phyloP scores from a whole-genome alignment of 1,284 basidiomycete species.

The Coriolopsis trogii region DNA sequence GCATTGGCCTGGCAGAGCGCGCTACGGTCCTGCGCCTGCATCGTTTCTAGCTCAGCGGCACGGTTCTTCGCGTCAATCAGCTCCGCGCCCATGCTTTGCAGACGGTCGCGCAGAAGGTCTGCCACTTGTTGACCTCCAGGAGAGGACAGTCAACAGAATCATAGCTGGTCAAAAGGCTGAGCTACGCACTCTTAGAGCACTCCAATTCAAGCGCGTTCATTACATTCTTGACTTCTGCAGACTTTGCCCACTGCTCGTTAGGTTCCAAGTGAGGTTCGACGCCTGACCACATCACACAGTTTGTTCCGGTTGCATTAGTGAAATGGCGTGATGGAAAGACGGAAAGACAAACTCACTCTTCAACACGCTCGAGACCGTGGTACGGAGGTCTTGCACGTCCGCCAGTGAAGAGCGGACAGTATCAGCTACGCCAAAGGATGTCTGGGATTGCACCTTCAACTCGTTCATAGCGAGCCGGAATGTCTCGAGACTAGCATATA shows the following conservation, averaged over 20 bases:
- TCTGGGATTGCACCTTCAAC: conserved; percentile 34
- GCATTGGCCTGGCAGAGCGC: conserved; percentile 26
- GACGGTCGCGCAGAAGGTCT: conserved; percentile 39
- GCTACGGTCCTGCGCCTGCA: conserved; percentile 29
- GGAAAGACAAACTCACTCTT: conserved; percentile 18
- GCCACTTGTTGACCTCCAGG: conserved; percentile 37
- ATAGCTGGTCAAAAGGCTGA: neutral
- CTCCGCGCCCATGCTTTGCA: conserved; percentile 36
- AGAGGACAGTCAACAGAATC: neutral
- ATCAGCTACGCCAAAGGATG: conserved; percentile 28
- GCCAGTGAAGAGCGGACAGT: conserved; percentile 31
- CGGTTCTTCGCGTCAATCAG: conserved; percentile 37
- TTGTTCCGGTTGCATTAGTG: too few relatives aligned
- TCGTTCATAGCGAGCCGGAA: conserved; percentile 24
- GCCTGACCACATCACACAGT: conserved; percentile 21
- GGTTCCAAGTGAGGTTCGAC: conserved; percentile 34
- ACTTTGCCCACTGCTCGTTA: conserved; percentile 27
- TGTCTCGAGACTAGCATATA: conserved; percentile 30
- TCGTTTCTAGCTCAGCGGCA: conserved; percentile 30
- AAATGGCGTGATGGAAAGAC: too few relatives aligned
- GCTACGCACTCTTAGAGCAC: conserved; percentile 30
- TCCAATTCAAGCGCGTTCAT: conserved; percentile 33
- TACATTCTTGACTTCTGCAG: conserved; percentile 26
- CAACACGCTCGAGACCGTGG: conserved; percentile 25
- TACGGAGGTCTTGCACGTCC: conserved; percentile 33